Percentiles rank a stretch among this genome's conserved stretches.
Evolutionary conservation across 176 grass and related monocot species (phyloP).

Genomic region (Zizania latifolia): DNA sequence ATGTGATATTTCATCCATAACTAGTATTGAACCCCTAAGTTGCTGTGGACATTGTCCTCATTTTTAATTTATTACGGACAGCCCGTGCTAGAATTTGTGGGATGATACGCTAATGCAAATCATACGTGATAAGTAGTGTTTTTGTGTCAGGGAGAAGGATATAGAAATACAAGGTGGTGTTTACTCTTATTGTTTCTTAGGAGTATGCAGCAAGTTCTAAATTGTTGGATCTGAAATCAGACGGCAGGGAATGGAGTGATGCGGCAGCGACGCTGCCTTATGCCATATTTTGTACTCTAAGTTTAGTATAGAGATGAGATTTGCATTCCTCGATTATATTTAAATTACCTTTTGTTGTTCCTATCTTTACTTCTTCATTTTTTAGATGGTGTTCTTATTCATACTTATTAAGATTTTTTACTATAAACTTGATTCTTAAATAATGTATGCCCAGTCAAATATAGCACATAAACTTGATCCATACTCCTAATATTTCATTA

Average conservation of each 20-base stretch:
- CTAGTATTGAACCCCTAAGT: too few species aligned
- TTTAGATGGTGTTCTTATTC: neutral
- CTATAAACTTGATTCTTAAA: neutral
- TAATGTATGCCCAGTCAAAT: neutral
- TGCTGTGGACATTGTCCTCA: too few species aligned
- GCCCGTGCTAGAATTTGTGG: neutral
- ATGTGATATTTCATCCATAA: too few species aligned
- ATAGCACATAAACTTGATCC: too few species aligned
- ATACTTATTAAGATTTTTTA: neutral
- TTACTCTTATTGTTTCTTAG: neutral
- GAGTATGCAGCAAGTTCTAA: neutral
- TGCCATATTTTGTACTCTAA: too few species aligned
- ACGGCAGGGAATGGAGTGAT: too few species aligned
- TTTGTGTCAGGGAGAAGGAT: neutral
- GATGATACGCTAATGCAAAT: neutral
- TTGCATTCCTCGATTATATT: too few species aligned
- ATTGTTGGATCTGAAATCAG: too few species aligned
- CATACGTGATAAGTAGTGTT: neutral
- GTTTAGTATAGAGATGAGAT: neutral
- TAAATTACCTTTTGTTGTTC: neutral
- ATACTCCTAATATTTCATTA: neutral
- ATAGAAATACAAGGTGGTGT: neutral
- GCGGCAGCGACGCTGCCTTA: too few species aligned
- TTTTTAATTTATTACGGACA: too few species aligned
- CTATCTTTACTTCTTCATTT: neutral